Evolutionary conservation across 345 rosid species (phyloP), one percentile per base, ranked within the genome.

Genomic region (Salix udensis): DNA sequence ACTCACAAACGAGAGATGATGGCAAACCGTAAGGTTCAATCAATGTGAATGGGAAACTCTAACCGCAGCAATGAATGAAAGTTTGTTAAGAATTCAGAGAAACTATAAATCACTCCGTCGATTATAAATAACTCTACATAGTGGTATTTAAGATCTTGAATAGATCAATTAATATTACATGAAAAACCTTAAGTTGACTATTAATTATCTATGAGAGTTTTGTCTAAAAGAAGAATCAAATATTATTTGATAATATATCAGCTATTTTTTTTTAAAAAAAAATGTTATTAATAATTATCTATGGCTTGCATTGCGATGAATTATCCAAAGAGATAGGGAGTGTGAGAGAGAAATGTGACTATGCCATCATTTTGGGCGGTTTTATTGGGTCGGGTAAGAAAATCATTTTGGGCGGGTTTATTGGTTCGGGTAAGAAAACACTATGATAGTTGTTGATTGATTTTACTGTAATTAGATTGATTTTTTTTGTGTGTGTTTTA

Each of bases 21-120:
- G 28, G 26, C 66, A 50, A 78, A 65, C 76, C 76, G 80, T 65
- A 21, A 37, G 80, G 67, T 73, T 60, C 55, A 72, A 78, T 65
- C 73, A 78, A 77, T 61, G 70, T 48, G 70, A 72, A 18, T 37
- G 53, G 61, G 46, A 15, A 42, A 42, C 40, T 53, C 34, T 70
- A 55, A 68, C 72, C 65, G 66, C 16, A 60, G 11, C 14, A 37
- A 8, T 62, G 36, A 44, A 70, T 26, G 10, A 31, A 74, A 18
- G 74, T 44, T 55, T 11, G 23, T 21, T 55, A 55, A 21, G 24
- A 55, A n/a, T 8, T 55, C 23, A 9, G 9, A n/a, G 14, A 58
- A n/a, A 58, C 62, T 58, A n/a, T 13, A 58, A 58, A 4, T 10
- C 28, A 23, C 4, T 58, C 62, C 28, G 2, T 58, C 24, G 1